These are phyloP conservation scores for Ogataea salicorniae DNA, from an alignment of 805 yeast genomes.

Conservation along the genomic window DNA sequence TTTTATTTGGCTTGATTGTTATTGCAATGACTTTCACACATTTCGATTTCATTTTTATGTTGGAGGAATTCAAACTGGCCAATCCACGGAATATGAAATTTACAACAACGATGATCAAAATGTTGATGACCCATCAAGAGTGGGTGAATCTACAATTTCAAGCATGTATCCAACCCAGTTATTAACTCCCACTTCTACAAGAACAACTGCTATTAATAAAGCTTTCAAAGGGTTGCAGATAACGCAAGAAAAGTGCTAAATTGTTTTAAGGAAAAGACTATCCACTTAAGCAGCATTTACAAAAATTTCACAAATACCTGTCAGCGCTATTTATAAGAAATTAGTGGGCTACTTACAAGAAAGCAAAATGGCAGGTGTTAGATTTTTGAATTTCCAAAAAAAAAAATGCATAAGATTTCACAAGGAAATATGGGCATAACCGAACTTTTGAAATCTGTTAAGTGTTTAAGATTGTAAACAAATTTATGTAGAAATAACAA, in stretches of 20 bases:
- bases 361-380: conserved; percentile 94
- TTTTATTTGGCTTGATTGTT: no score
- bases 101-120: conserved; percentile 97
- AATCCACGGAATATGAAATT: conserved; percentile 81
- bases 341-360: no score
- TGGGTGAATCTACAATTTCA: conserved; percentile 95
- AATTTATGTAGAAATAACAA: conserved; percentile 51
- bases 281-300: conserved; percentile 82
- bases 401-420: conserved; percentile 92
- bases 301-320: no score
- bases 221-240: conserved; percentile 83
- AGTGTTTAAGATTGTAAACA: conserved; percentile 77
- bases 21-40: no score
- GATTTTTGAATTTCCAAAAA: conserved; percentile 88
- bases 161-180: conserved; percentile 85
- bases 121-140: conserved; percentile 98
- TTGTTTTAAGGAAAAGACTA: conserved; percentile 87
- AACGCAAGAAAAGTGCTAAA: conserved; percentile 82
- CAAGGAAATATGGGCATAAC: conserved; percentile 92
- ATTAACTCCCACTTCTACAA: conserved; percentile 85
- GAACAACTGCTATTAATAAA: conserved; percentile 68
- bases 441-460: conserved; percentile 91
- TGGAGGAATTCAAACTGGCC: no score
- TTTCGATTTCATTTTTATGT: no score
- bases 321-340: no score